A percentile compares a stretch with the other conserved stretches of the same genome.
Evolutionary conservation across 371 early-diverging fungal genomes (phyloP).

Genomic region (Syncephalastrum monosporum): DNA sequence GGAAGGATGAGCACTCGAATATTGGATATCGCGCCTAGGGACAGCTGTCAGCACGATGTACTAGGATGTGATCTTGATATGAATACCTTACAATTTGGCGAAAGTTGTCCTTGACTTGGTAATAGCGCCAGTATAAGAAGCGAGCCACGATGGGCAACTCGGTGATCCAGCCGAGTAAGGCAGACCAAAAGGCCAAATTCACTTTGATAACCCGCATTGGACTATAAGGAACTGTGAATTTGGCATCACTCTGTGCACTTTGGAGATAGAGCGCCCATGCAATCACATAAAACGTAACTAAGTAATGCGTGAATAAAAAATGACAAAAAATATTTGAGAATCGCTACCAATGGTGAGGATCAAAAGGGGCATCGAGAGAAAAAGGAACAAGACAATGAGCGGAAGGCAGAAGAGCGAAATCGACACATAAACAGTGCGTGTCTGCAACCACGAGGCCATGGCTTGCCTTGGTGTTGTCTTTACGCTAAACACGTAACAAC

Average conservation of each 20-base stretch:
- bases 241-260: conserved; percentile 32
- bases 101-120: conserved; percentile 29
- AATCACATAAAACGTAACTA: conserved; percentile 46
- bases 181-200: conserved; percentile 26
- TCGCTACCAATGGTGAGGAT: conserved; percentile 30
- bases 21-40: conserved; percentile 34
- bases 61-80: background rate
- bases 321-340: background rate
- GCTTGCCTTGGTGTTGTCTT: no score
- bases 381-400: conserved; percentile 23
- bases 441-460: conserved; percentile 14
- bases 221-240: conserved; percentile 42
- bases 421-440: conserved; percentile 40
- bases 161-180: conserved; percentile 25
- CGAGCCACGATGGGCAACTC: conserved; percentile 37
- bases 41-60: background rate
- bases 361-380: conserved; percentile 38
- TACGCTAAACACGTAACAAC: no score
- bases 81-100: conserved; percentile 42
- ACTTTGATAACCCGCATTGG: conserved; percentile 43
- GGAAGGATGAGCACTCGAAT: conserved; percentile 17
- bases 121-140: conserved; percentile 45
- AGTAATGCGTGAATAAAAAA: background rate
- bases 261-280: conserved; percentile 54
- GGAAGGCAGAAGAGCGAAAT: conserved; percentile 45